phyloP scores from a whole-genome alignment of 2,329 filamentous ascomycete genomes.

The Aspergillus sp. region DNA sequence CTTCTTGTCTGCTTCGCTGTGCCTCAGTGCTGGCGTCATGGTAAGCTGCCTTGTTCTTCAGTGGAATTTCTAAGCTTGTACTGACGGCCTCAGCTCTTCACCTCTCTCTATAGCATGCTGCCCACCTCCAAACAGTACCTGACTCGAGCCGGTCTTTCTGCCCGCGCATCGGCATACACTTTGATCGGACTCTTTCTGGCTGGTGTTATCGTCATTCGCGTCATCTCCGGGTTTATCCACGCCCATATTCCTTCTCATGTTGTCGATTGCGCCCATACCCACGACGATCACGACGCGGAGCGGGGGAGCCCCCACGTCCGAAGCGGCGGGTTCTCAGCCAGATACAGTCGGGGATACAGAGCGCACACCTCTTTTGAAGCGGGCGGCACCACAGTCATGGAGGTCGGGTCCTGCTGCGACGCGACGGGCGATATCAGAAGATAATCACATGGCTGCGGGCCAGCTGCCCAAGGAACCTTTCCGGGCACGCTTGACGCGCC shows the following conservation, averaged over 20 bases:
- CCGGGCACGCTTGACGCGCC: conserved; percentile 30
- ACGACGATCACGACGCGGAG: conserved; percentile 34
- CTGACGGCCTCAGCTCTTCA: conserved; percentile 64
- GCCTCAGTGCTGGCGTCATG: conserved; percentile 94
- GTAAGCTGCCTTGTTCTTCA: conserved; percentile 45
- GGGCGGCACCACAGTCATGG: conserved; percentile 5
- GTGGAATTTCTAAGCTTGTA: conserved; percentile 6
- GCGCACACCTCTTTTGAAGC: conserved; percentile 25
- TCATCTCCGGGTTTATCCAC: conserved; percentile 43
- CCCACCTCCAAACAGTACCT: conserved; percentile 80
- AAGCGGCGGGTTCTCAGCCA: background rate
- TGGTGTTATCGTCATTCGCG: conserved; percentile 43
- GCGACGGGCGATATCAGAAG: conserved; percentile 3
- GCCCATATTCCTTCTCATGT: conserved; percentile 46
- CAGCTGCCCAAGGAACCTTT: conserved; percentile 25
- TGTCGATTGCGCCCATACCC: conserved; percentile 45
- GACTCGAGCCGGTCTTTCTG: conserved; percentile 60
- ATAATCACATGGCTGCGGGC: conserved; percentile 9
- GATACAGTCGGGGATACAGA: conserved; percentile 17
- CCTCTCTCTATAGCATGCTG: conserved; percentile 86
- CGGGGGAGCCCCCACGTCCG: conserved; percentile 12
- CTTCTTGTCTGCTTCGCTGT: conserved; percentile 83
- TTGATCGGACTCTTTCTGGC: conserved; percentile 44
- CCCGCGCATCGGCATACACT: conserved; percentile 56
- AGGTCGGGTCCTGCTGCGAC: conserved; percentile 18